Percentiles rank a stretch among this genome's conserved stretches.
Evolutionary conservation across 805 yeast species (phyloP).

Genomic region (Debaryomyces castellii): DNA sequence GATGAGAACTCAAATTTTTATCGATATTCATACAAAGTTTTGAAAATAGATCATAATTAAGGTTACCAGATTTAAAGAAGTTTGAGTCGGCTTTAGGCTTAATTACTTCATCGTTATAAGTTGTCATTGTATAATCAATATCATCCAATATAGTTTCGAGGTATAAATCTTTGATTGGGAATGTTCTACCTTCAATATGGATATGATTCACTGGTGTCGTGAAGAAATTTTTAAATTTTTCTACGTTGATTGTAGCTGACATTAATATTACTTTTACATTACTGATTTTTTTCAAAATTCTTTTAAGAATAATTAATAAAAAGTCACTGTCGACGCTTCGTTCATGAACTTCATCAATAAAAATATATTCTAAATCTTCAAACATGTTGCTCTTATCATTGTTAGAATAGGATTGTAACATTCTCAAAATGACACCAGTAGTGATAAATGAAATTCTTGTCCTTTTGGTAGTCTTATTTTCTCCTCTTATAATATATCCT

Average conservation of each 20-base stretch:
- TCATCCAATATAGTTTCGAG: constrained; percentile 63
- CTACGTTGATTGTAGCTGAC: constrained; percentile 90
- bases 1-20: constrained; percentile 40
- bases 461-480: constrained; percentile 55
- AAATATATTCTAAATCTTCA: constrained; percentile 61
- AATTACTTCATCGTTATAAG: constrained; percentile 39
- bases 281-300: constrained; percentile 48
- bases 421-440: constrained; percentile 85
- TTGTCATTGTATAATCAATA: constrained; percentile 55
- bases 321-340: constrained; percentile 90
- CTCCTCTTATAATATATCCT: constrained; percentile 91
- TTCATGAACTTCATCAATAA: constrained; percentile 97
- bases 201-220: constrained; percentile 52
- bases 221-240: constrained; percentile 68
- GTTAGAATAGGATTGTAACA: constrained; percentile 60
- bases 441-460: constrained; percentile 88
- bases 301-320: constrained; percentile 72
- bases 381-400: constrained; percentile 37
- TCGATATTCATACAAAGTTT: constrained; percentile 56
- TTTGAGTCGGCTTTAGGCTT: constrained; percentile 64
- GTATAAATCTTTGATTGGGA: constrained; percentile 79
- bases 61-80: constrained; percentile 63
- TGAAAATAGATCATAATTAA: constrained; percentile 73
- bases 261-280: constrained; percentile 72
- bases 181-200: constrained; percentile 91